Evolutionary conservation across 139 green algal genomes (phyloP).

Genomic region (Volvox africanus): DNA sequence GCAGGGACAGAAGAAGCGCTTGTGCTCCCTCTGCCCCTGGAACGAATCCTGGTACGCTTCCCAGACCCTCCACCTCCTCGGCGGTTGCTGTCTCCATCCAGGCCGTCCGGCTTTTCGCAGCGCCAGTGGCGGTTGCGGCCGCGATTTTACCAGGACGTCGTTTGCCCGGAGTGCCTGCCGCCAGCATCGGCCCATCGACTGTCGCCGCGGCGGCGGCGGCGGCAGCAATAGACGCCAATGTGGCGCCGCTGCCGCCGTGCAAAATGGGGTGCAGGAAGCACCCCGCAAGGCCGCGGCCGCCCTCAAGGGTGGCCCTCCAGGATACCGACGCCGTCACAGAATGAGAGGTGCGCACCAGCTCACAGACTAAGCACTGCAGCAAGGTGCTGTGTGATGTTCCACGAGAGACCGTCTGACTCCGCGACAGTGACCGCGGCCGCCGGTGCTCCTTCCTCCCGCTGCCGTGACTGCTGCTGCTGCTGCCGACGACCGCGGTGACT

Average conservation of each 20-base stretch:
- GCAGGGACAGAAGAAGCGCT: constrained; percentile 26
- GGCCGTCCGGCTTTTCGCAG: not conserved
- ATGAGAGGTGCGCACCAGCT: constrained; percentile 28
- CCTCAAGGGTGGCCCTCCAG: constrained; percentile 30
- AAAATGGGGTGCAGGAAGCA: constrained; percentile 39
- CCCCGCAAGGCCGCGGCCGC: constrained; percentile 24
- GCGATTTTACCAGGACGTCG: not conserved
- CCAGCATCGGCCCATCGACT: not conserved
- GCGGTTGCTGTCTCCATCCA: too few relatives aligned
- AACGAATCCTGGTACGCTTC: not conserved
- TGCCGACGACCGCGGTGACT: not conserved
- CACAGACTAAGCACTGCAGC: constrained; percentile 42
- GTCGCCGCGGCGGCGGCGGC: not conserved
- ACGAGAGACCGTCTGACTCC: constrained; percentile 9
- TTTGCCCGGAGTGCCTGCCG: not conserved
- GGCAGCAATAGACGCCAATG: not conserved
- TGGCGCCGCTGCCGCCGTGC: constrained; percentile 18
- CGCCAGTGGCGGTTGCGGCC: not conserved
- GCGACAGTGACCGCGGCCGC: not conserved
- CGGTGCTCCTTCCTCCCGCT: not conserved
- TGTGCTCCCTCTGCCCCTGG: constrained; percentile 13
- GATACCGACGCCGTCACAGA: constrained; percentile 25
- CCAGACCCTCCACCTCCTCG: not conserved
- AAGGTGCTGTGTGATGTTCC: constrained; percentile 11
- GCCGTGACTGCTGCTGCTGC: not conserved